phyloP scores from a whole-genome alignment of 2,329 filamentous ascomycete species.

The Arthrobotrys conoides region DNA sequence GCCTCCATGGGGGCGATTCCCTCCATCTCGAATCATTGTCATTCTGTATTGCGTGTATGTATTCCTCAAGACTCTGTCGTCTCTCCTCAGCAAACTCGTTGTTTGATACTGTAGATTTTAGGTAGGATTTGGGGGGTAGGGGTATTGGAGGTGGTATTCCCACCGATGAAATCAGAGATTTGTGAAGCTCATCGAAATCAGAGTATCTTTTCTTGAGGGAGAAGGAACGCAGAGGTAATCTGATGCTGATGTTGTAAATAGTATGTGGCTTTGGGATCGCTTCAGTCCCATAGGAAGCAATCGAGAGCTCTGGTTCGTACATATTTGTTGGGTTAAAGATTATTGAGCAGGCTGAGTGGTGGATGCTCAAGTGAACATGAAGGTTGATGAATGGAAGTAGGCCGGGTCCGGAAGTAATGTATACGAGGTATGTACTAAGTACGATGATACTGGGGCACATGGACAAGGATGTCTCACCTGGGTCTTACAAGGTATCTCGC shows the following conservation, averaged over 20 bases:
- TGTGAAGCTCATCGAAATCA: conserved; percentile 80
- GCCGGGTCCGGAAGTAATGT: no score
- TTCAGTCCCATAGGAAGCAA: conserved; percentile 65
- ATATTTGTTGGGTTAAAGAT: not conserved
- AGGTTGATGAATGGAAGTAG: no score
- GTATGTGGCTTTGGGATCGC: conserved; percentile 64
- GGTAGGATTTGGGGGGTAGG: conserved; percentile 82
- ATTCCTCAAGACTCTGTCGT: conserved; percentile 78
- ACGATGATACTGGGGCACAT: no score
- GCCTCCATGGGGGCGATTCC: conserved; percentile 79
- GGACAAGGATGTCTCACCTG: conserved; percentile 5
- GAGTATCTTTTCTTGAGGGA: conserved; percentile 86
- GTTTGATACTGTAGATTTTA: conserved; percentile 79
- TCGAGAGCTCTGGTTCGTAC: conserved; percentile 41
- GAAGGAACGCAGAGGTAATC: conserved; percentile 81
- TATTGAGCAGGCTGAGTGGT: not conserved
- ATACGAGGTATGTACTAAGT: no score
- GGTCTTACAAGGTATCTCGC: no score
- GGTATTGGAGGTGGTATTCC: conserved; percentile 76
- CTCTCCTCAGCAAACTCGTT: conserved; percentile 79
- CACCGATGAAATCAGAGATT: conserved; percentile 73
- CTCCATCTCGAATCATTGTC: conserved; percentile 83
- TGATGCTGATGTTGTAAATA: conserved; percentile 70
- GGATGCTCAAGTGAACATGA: not conserved
- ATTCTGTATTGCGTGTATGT: conserved; percentile 80